These are phyloP conservation scores for Cornus controversa DNA, from an alignment of 148 eudicot species.

Conservation along the genomic window DNA sequence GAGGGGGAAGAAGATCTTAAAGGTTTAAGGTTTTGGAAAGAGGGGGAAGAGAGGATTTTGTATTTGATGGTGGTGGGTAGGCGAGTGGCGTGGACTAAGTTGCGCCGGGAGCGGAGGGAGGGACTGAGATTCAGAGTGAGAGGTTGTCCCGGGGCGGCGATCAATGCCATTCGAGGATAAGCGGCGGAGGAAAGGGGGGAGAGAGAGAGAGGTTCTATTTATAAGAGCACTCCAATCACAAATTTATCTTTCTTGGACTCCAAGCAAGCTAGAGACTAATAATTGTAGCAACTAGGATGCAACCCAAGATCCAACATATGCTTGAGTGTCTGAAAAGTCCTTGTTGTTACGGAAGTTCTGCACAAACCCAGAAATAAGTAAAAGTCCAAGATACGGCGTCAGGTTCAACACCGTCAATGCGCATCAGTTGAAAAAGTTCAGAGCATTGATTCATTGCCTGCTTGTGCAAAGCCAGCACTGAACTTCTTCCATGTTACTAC, in stretches of 20 bases:
- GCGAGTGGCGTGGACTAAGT: too few species aligned
- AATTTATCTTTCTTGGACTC: conserved; percentile 45
- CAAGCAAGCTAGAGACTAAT: conserved; percentile 64
- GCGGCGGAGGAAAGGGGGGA: too few species aligned
- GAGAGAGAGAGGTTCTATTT: conserved; percentile 25
- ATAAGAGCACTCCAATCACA: conserved; percentile 65
- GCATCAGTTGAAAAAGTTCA: conserved; percentile 56
- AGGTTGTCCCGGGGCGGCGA: too few species aligned
- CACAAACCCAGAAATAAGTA: conserved; percentile 60
- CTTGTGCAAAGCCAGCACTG: conserved; percentile 68
- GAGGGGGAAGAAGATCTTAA: conserved; percentile 3
- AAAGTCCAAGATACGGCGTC: conserved; percentile 90
- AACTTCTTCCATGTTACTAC: conserved; percentile 77
- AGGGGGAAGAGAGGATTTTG: conserved; percentile 8
- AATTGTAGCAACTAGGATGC: conserved; percentile 56
- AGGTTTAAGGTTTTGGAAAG: conserved; percentile 37
- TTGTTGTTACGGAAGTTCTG: conserved; percentile 50
- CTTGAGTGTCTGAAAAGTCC: conserved; percentile 53
- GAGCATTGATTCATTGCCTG: conserved; percentile 50
- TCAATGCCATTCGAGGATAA: too few species aligned
- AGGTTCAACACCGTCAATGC: conserved; percentile 50
- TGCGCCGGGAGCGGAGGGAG: too few species aligned
- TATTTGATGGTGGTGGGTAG: too few species aligned
- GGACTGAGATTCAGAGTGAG: too few species aligned
- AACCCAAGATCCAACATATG: conserved; percentile 54